Evolutionary conservation across 495 filamentous ascomycete genomes (phyloP), one percentile per base, ranked within the genome.

Genomic region (Tetracladium setigerum): DNA sequence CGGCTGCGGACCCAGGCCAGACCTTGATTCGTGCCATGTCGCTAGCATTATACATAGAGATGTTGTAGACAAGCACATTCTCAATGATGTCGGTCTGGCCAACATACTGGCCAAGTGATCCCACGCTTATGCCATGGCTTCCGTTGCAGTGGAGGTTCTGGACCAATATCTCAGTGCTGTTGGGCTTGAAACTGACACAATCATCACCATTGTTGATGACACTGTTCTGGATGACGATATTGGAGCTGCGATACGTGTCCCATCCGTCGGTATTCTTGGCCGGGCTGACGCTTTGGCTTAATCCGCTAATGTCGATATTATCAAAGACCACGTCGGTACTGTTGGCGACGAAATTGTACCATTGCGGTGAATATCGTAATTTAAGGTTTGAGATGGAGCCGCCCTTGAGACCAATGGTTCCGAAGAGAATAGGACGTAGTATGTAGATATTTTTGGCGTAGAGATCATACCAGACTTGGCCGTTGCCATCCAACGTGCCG

Each of bases 151-250:
- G 61, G 12, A 86, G 58, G 47, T 81, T 81, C 58, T 85, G 78
- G 16, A 86, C 75, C 8, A 87, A 64, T 47, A 87, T 77, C 41
- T 86, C 70, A 15, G 80, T 84, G 60, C 70, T 78, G 61, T 86
- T 86, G 2, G 82, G 82, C 60, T 87, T 86, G 70, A 86, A 84
- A 13, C 78, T 78, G 18, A 86, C 81, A 48, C 82, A 86, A 51
- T 86, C 78, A 52, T 87, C 81, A 17, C 76, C 78, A 41, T 86
- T 86, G 51, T 78, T 66, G 48, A 87, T 74, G 12, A 73, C 65
- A 4, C 74, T 80, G 59, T 87, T 73, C 53, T 84, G 80, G 34
- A 85, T 83, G 1, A 81, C 74, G 41, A 82, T 73, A 30, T 77
- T 73, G 1, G 62, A 56, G 6, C 72, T 77, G 6, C 79, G 72